Base-by-base conservation (phyloP, 805 yeast genomes). In the Yarrowia divulgata region DNA sequence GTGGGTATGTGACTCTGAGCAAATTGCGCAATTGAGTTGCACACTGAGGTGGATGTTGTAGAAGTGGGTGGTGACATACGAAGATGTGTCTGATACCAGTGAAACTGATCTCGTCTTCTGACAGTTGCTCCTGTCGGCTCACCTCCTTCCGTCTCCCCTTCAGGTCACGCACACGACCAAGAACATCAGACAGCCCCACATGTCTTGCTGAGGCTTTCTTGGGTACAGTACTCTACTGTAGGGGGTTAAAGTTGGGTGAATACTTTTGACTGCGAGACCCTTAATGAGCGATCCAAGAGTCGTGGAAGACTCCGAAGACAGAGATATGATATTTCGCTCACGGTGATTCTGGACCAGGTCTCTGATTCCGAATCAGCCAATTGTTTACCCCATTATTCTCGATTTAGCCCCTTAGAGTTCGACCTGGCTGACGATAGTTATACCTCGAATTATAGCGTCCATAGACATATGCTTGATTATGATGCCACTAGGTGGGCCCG, bases 401-500 rank as follows among this genome's bases (percentile, higher is more conserved):
- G 10, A 9, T 14, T 8, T 16, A 3, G 18, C 7, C 52, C 13
- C 18, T 29, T 16, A 12, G 18, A 16, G 52, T 48, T 48, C 16
- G 50, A 23, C n/a, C 50, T 23, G 50, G 50, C 50, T 48, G 52
- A 23, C 35, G 18, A 48, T 48, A 12, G 52, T 48, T 48, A 48
- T 29, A 48, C 35, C 35, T 48, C 14, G 13, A 9, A 14, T 29
- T 29, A 16, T 29, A 48, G 52, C 35, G 50, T 29, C 52, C 9
- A 48, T 48, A 3, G 35, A 48, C 8, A 48, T 48, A 48, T 48
- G 52, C 52, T 48, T 48, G 50, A 46, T 46, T 46, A 46, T 46
- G 50, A 46, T 46, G 50, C 50, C 50, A 19, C 34, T 46, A 48
- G 52, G 52, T 48, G 52, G 52, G 52, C 52, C 48, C 50, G 13